phyloP scores from a whole-genome alignment of 768 basidiomycete species.

The Atractiella rhizophila region DNA sequence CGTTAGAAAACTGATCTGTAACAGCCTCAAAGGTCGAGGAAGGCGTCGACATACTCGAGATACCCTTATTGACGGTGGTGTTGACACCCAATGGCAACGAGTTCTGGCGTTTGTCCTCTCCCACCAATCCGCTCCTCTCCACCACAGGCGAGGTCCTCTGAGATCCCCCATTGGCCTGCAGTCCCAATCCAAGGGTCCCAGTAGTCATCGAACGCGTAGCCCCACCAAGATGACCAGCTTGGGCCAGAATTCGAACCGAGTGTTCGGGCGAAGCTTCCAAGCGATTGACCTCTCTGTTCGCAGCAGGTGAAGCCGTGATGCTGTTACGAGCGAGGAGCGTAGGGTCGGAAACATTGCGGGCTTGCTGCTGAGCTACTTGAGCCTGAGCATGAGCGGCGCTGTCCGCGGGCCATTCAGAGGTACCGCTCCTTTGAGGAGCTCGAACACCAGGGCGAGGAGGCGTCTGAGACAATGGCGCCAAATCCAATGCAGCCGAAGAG shows the following conservation, averaged over 20 bases:
- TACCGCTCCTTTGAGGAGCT: conserved; percentile 11
- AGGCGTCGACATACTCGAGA: conserved; percentile 10
- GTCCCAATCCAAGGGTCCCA: no score
- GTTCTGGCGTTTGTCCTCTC: no score
- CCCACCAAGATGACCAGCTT: no score
- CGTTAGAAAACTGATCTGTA: conserved; percentile 12
- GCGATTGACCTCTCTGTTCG: no score
- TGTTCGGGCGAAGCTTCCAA: no score
- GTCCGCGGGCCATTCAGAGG: conserved; percentile 57
- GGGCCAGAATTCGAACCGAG: no score
- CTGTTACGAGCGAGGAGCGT: conserved; percentile 6
- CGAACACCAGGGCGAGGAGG: conserved; percentile 26
- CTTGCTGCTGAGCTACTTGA: conserved; percentile 1
- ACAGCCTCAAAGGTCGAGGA: no score
- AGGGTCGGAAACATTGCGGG: conserved; percentile 5
- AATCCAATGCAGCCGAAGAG: conserved; percentile 73
- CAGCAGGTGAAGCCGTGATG: conserved; percentile 11
- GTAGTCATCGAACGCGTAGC: no score
- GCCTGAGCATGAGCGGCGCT: conserved; percentile 4
- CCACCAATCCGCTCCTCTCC: no score
- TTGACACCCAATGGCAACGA: not conserved
- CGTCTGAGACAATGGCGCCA: conserved; percentile 66
- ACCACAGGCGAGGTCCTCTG: conserved; percentile 4
- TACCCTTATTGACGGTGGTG: not conserved
- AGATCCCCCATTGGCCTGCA: no score